Base-by-base conservation (phyloP, 2,329 filamentous ascomycete genomes). In the Coniochaeta prunicola region DNA sequence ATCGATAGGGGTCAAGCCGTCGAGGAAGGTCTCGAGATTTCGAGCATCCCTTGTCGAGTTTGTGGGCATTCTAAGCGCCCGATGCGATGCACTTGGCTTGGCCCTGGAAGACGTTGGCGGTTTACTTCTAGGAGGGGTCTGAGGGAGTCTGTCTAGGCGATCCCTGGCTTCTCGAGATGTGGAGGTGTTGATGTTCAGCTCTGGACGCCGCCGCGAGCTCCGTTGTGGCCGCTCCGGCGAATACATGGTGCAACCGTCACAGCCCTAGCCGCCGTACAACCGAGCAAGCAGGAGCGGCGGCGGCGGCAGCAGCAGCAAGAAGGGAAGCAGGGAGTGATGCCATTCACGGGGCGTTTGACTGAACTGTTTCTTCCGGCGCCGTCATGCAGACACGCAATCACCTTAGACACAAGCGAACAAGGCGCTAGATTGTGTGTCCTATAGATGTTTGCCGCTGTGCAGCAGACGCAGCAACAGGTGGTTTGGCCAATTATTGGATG, bases 1-100 rank as follows among this genome's bases (percentile, higher is more conserved):
- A 64, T 75, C 71, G 65, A 74, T 69, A 34, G 76, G 68, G n/a
- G 74, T 69, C 56, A 75, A 66, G 61, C 76, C 67, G 57, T 75
- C 74, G 59, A 77, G 68, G 59, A 73, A 73, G 31, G 70, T 68
- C 62, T 74, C 71, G 58, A 69, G 65, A 60, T 68, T 66, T 57
- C 69, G 66, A 57, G 69, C 66, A 62, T 69, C 64, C 56, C 66
- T 60, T 57, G 59, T 55, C 30, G 64, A 45, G 58, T 60, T 59
- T 28, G 66, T 61, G 58, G 62, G 64, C 50, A 64, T 57, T 62
- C 66, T 69, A 62, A 72, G 69, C 61, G 69, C 67, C 62, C 70
- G 71, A 54, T 64, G 68, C 30, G 68, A 70, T 58, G 71, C 66
- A 58, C 69, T 69, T 21, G 71, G 66, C 62, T 71, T 73, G 60